Base-by-base conservation (phyloP, 345 rosid species). In the Pseudoturritis turrita region DNA sequence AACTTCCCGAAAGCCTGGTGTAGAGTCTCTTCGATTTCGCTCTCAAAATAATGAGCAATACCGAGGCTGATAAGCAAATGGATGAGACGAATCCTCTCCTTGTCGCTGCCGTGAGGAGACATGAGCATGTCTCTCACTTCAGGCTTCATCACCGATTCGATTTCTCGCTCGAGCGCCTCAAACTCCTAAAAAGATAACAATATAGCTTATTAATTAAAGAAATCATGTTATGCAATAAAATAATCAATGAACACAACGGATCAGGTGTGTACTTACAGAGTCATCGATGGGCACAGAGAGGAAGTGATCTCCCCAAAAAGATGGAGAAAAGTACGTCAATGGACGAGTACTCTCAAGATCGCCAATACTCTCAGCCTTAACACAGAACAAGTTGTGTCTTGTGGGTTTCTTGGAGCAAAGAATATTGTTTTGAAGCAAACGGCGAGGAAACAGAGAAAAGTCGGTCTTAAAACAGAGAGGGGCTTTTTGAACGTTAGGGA, bases 281-380 rank as follows among this genome's bases (percentile, higher is more conserved):
- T 3, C 14, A 9, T 47, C 23, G n/a, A 50, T 1, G 47, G 70
- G 23, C n/a, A 50, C 10, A n/a, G 59, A 50, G 12, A 65, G 70
- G 70, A 65, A 51, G 36, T 51, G 70, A 50, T 50, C 58, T 14
- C 58, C 70, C 70, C 58, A 65, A 14, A 37, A n/a, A 51, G 60
- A 8, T 2, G 70, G 70, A 21, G 70, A 8, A 65, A 65, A 51
- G 2, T 50, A 10, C 3, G 10, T 5, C 49, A 23, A 22, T 0
- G 70, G 59, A 22, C 70, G 70, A 65, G 17, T 65, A 5, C 7
- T 37, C 14, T 51, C 49, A 37, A 65, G 47, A 22, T 51, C 33
- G 5, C 3, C 52, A 62, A 8, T 23, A n/a, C 19, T 54, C 8
- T 31, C n/a, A 35, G 35, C 15, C 35, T 19, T 50, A n/a, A 36